These are phyloP conservation scores for Paramecium tetraurelia DNA, from an alignment of 73 alveolate genomes.

Conservation along the genomic window DNA sequence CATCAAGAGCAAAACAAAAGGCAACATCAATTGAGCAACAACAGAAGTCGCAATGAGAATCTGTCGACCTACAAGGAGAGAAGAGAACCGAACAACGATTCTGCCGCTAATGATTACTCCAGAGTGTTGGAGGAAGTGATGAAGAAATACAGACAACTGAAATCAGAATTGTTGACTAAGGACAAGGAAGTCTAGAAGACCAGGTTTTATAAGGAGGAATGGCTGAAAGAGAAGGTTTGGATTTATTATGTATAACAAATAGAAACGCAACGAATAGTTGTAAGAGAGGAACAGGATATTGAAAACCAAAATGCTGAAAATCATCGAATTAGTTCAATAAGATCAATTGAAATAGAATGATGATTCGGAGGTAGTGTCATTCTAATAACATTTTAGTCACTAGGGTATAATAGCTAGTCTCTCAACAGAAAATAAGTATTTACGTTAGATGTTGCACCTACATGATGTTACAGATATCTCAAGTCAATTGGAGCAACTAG, in stretches of 20 bases:
- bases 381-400: not conserved
- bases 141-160: not conserved
- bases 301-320: not conserved
- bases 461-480: conserved; percentile 16
- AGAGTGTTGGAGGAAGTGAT: conserved; percentile 35
- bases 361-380: not conserved
- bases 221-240: not conserved
- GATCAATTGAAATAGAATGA: not conserved
- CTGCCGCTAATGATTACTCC: conserved; percentile 29
- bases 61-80: not conserved
- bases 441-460: not conserved
- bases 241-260: not conserved
- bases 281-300: not conserved
- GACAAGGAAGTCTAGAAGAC: conserved; percentile 20
- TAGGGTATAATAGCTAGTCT: conserved; percentile 6
- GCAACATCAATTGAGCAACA: not conserved
- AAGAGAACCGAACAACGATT: not conserved
- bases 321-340: conserved; percentile 23
- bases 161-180: conserved; percentile 8
- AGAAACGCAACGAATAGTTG: conserved; percentile 22
- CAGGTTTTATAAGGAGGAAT: not conserved
- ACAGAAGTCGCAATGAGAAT: conserved; percentile 18
- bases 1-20: not conserved
- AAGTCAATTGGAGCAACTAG: not conserved
- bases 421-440: not conserved